A percentile compares a stretch with the other conserved stretches of the same genome.
Evolutionary conservation across 495 filamentous ascomycete genomes (phyloP).

Genomic region (Bombardia bombarda): DNA sequence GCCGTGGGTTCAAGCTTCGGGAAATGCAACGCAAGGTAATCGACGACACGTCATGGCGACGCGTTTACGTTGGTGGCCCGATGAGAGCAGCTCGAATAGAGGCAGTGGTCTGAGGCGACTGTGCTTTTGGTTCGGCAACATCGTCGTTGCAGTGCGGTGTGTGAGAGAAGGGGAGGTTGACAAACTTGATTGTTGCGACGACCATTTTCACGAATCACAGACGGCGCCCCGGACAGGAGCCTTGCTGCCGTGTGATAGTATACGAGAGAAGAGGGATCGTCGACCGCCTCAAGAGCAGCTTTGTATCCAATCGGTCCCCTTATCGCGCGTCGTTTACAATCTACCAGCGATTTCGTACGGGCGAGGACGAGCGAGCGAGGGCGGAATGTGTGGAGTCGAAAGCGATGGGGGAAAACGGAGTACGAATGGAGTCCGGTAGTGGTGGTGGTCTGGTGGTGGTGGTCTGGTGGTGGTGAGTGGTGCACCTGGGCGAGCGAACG

Average conservation of each 20-base stretch:
- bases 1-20: conserved; percentile 2
- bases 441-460: not conserved
- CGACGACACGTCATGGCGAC: conserved; percentile 7
- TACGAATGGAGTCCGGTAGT: conserved; percentile 2
- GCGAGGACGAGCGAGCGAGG: conserved; percentile 9
- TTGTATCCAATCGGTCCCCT: conserved; percentile 17
- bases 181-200: conserved; percentile 79
- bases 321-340: conserved; percentile 18
- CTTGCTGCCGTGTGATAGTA: conserved; percentile 13
- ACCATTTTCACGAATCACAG: conserved; percentile 61
- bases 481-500: too few species aligned
- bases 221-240: conserved; percentile 20
- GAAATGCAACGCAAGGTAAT: not conserved
- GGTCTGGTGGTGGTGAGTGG: too few species aligned
- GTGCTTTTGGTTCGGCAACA: not conserved
- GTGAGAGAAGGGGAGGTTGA: conserved; percentile 16
- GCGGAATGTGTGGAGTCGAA: conserved; percentile 23
- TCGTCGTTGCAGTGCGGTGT: conserved; percentile 1
- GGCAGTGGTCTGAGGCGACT: not conserved
- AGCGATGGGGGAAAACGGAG: conserved; percentile 4
- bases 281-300: conserved; percentile 8
- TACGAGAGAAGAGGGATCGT: conserved; percentile 2
- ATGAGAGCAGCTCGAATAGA: not conserved
- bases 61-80: too few species aligned
- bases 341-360: conserved; percentile 13